These are phyloP conservation scores for Neoscytalidium dimidiatum DNA, from an alignment of 2,329 filamentous ascomycete species.

Conservation along the genomic window DNA sequence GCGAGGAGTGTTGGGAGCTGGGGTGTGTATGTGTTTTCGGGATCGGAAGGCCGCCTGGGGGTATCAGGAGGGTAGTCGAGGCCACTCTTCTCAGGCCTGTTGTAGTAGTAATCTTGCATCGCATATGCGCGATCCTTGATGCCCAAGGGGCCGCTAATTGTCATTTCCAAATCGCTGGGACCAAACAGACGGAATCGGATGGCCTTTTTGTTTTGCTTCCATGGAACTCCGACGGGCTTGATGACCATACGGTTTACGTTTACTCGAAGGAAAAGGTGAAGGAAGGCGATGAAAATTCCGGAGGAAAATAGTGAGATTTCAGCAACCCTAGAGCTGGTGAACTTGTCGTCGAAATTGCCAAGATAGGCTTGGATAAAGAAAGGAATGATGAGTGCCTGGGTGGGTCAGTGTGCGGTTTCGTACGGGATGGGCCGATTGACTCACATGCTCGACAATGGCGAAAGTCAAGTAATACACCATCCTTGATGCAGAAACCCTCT, in stretches of 20 bases:
- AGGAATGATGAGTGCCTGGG: conserved; percentile 63
- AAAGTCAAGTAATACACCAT: conserved; percentile 69
- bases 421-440: conserved; percentile 44
- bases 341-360: conserved; percentile 41
- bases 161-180: conserved; percentile 44
- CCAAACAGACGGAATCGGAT: conserved; percentile 47
- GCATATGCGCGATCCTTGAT: conserved; percentile 31
- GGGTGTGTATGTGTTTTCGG: conserved; percentile 22
- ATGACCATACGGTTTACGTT: conserved; percentile 61
- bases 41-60: conserved; percentile 29
- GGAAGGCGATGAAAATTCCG: conserved; percentile 64
- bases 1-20: conserved; percentile 1
- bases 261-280: conserved; percentile 68
- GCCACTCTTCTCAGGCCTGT: conserved; percentile 40
- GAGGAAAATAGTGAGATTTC: conserved; percentile 67
- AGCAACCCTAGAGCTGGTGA: conserved; percentile 63
- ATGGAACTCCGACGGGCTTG: conserved; percentile 49
- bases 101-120: conserved; percentile 27
- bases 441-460: conserved; percentile 55
- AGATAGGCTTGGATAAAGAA: conserved; percentile 60
- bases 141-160: conserved; percentile 40
- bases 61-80: conserved; percentile 35
- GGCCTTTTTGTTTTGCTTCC: conserved; percentile 45
- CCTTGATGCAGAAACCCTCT: conserved; percentile 65
- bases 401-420: conserved; percentile 18